Base-by-base conservation (phyloP, 2,329 filamentous ascomycete genomes). In the Alternaria atra region DNA sequence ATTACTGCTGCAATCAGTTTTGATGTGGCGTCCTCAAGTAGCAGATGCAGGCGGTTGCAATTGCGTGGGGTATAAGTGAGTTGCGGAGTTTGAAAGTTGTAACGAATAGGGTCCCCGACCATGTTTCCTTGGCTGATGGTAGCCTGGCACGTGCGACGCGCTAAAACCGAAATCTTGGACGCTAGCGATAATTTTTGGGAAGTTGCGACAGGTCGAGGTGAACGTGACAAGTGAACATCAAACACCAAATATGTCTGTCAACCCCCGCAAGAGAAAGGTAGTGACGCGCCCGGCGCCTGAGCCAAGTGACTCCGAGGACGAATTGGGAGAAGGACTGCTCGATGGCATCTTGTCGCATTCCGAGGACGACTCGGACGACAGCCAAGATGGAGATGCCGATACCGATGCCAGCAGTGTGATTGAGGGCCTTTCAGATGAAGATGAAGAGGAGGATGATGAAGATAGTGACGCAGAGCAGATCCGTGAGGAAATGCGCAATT, bases 231-330 rank as follows among this genome's bases (percentile, higher is more conserved):
- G 54, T 55, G 51, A 52, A 48, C 52, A 39, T 32, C 23, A 25
- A 23, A 32, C 57, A 42, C 43, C 57, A 39, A 62, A 54, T 55
- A 78, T 78, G 76, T 72, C 75, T 52, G 64, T 83, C 79, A 84
- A 83, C 80, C 83, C 84, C 79, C 77, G 81, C 67, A 83, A 83
- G 74, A 76, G 81, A 35, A 83, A 83, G 70, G 80, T 76, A 7
- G 77, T 78, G 29, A 70, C 71, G n/a, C 73, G 77, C 69, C 73
- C 77, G 68, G 58, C 74, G 69, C 64, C 74, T 54, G 65, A 55
- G 47, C 61, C 72, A 13, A 73, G 66, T 44, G 69, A 72, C 13
- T 74, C 72, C 1, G 75, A 77, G 15, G 77, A 77, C 34, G 78
- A 80, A 56, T 58, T 80, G 46, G 71, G 70, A 13, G 74, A 79